Conservation (phyloP, 352 stramenopile genomes). For the Pythium scleroteichum region DNA sequence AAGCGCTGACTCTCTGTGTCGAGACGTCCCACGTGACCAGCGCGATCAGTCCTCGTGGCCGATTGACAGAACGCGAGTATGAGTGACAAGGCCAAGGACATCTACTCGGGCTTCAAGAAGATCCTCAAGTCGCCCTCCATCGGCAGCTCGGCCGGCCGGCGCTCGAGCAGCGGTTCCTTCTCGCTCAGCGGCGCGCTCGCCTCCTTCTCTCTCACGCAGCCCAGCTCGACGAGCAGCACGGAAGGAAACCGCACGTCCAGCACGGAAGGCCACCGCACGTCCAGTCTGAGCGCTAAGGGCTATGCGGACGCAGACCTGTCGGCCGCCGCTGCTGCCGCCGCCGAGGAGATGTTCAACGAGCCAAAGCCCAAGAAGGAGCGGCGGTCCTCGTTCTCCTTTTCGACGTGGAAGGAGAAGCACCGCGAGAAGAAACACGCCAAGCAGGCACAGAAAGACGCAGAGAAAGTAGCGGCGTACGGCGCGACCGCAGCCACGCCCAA, state of each 20-base stretch:
- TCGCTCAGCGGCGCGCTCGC: constrained; percentile 26
- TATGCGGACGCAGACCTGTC: constrained; percentile 26
- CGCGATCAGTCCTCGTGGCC: no score
- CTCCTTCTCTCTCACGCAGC: constrained; percentile 23
- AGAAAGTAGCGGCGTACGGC: constrained; percentile 21
- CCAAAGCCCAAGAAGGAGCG: constrained; percentile 26
- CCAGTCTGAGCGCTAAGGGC: constrained; percentile 21
- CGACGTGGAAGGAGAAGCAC: constrained; percentile 33
- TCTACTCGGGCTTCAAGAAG: constrained; percentile 82
- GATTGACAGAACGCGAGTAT: constrained; percentile 27
- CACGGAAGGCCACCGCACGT: constrained; percentile 10
- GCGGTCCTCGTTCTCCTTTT: constrained; percentile 33
- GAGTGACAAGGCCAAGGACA: constrained; percentile 76
- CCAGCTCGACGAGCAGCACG: constrained; percentile 11
- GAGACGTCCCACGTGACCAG: background rate
- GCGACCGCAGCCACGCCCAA: constrained; percentile 23
- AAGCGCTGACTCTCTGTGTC: background rate
- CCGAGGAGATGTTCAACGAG: constrained; percentile 27
- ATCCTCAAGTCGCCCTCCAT: constrained; percentile 60
- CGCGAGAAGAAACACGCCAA: constrained; percentile 29
- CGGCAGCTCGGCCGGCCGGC: constrained; percentile 15
- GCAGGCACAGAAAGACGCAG: constrained; percentile 25
- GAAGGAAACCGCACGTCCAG: constrained; percentile 10
- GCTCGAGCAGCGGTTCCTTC: constrained; percentile 60
- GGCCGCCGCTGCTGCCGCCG: constrained; percentile 22